phyloP scores from a whole-genome alignment of 495 filamentous ascomycete species.

The Aspergillus saccharolyticus region DNA sequence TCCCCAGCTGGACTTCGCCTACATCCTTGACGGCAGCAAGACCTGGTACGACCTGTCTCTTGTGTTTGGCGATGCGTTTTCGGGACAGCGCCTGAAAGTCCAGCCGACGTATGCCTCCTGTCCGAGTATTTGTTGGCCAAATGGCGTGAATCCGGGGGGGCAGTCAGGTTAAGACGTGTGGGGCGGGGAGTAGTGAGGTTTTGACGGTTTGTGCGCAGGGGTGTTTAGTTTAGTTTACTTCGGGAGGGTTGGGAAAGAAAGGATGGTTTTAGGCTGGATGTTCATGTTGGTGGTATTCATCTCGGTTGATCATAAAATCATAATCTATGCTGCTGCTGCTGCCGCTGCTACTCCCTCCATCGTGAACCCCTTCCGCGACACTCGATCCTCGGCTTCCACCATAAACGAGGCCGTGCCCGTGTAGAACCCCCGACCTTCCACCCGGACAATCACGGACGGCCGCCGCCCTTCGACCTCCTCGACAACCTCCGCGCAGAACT shows the following conservation, averaged over 20 bases:
- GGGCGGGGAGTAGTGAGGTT: slow-evolving; percentile 26
- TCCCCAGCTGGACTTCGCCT: slow-evolving; percentile 50
- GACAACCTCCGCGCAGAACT: slow-evolving; percentile 15
- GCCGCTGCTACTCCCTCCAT: slow-evolving; percentile 1
- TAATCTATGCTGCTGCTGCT: no score
- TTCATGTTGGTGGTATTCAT: neutral
- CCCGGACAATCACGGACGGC: slow-evolving; percentile 3
- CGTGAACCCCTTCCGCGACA: slow-evolving; percentile 13
- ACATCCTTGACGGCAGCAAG: slow-evolving; percentile 43
- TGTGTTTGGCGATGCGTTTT: slow-evolving; percentile 53
- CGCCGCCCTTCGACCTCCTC: neutral
- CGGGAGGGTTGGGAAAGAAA: no score
- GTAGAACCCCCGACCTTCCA: slow-evolving; percentile 19
- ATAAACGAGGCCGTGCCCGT: slow-evolving; percentile 13
- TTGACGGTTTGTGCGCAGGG: slow-evolving; percentile 28
- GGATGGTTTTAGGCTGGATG: neutral
- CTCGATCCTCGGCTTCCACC: slow-evolving; percentile 13
- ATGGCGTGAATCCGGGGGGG: slow-evolving; percentile 45
- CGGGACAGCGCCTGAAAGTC: slow-evolving; percentile 39
- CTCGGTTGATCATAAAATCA: no score
- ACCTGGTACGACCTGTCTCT: slow-evolving; percentile 54
- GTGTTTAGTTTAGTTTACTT: no score
- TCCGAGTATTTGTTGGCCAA: slow-evolving; percentile 45
- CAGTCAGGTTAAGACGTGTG: slow-evolving; percentile 48
- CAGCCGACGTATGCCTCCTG: slow-evolving; percentile 36